Evolutionary conservation across 2,329 filamentous ascomycete species (phyloP).

Genomic region (Fusarium sp.): DNA sequence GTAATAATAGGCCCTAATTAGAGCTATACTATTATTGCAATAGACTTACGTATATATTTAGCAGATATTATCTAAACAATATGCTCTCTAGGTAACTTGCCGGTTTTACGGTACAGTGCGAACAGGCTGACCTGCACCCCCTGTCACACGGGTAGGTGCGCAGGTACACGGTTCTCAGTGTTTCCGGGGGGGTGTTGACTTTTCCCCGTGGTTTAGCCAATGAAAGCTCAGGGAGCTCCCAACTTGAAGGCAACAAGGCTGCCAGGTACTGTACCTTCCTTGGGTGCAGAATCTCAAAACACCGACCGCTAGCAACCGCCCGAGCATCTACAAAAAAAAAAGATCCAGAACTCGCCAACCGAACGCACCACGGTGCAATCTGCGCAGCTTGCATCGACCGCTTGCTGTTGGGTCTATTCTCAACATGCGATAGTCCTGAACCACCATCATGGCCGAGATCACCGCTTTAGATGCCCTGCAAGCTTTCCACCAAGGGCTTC

Average conservation of each 20-base stretch:
- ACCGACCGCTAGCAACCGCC: constrained; percentile 36
- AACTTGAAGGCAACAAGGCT: constrained; percentile 47
- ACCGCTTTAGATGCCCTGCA: constrained; percentile 82
- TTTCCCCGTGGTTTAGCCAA: constrained; percentile 31
- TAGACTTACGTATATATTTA: too few species aligned
- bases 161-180: constrained; percentile 38
- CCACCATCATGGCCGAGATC: constrained; percentile 75
- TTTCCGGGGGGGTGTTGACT: neutral
- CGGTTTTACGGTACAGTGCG: too few species aligned
- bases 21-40: too few species aligned
- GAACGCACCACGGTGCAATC: constrained; percentile 40
- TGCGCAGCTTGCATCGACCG: constrained; percentile 33
- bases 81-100: too few species aligned
- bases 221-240: constrained; percentile 38
- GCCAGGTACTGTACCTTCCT: neutral
- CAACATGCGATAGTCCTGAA: constrained; percentile 61
- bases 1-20: too few species aligned
- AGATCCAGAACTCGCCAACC: constrained; percentile 35
- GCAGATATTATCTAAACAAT: too few species aligned
- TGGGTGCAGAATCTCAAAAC: constrained; percentile 46
- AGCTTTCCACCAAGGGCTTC: constrained; percentile 86
- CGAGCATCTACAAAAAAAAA: constrained; percentile 38
- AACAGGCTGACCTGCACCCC: too few species aligned
- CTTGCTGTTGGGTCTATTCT: constrained; percentile 33
- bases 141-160: neutral